phyloP scores from a whole-genome alignment of 306 rosid species.

The Quercus wislizeni region DNA sequence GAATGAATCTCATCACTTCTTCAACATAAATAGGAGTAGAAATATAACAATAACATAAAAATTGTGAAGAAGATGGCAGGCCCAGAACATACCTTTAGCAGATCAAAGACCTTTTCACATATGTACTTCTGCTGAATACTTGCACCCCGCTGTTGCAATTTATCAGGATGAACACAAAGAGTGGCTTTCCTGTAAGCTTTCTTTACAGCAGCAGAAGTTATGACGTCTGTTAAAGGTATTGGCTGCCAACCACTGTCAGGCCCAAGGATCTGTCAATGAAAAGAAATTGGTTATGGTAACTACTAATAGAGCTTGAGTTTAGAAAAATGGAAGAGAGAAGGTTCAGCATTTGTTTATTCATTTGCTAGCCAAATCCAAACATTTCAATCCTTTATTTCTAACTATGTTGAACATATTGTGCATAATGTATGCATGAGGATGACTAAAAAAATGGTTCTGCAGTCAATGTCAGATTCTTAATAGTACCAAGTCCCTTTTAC shows the following conservation, averaged over 20 bases:
- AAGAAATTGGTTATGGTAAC: background rate
- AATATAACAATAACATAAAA: background rate
- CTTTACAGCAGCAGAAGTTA: conserved; percentile 90
- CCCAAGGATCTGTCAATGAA: conserved; percentile 75
- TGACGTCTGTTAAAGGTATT: conserved; percentile 81
- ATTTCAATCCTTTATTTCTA: background rate
- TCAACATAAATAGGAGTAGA: background rate
- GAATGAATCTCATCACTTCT: background rate
- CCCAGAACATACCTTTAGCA: conserved; percentile 66
- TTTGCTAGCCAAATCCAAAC: background rate
- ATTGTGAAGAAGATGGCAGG: background rate
- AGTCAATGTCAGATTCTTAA: background rate
- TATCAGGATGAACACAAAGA: conserved; percentile 94
- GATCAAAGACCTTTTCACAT: conserved; percentile 96
- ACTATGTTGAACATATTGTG: background rate
- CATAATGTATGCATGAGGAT: background rate
- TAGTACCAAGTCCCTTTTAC: background rate
- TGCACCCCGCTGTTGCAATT: conserved; percentile 91
- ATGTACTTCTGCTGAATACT: conserved; percentile 83
- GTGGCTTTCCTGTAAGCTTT: conserved; percentile 97
- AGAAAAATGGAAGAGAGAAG: background rate
- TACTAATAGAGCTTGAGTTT: background rate
- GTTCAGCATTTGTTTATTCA: background rate
- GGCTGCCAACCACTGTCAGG: conserved; percentile 92
- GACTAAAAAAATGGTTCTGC: background rate